Evolutionary conservation across 805 yeast species (phyloP).

Genomic region (Metschnikowia drakensbergensis): DNA sequence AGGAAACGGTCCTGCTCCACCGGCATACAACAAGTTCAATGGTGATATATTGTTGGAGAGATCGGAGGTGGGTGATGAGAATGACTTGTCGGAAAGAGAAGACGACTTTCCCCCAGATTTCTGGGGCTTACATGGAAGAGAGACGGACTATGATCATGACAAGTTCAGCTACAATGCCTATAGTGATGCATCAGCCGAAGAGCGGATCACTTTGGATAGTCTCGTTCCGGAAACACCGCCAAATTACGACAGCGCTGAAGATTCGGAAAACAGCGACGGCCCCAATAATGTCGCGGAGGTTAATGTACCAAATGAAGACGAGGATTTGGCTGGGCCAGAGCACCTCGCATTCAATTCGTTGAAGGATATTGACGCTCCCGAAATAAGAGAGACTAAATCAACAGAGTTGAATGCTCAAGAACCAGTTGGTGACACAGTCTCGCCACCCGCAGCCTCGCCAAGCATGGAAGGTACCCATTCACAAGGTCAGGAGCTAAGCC

Average conservation of each 20-base stretch:
- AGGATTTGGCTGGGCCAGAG: not conserved
- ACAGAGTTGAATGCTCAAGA: not conserved
- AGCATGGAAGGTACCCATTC: not conserved
- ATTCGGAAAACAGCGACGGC: not conserved
- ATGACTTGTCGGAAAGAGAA: slow-evolving; percentile 42
- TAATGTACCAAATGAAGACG: not conserved
- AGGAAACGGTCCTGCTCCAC: slow-evolving; percentile 90
- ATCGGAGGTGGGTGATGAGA: slow-evolving; percentile 50
- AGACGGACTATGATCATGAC: slow-evolving; percentile 20
- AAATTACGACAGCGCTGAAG: slow-evolving; percentile 16
- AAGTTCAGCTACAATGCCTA: slow-evolving; percentile 38
- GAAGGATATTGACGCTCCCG: not conserved
- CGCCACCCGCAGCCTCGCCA: not conserved
- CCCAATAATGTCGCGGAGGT: slow-evolving; percentile 1
- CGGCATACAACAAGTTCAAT: slow-evolving; percentile 78
- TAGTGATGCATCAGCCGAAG: slow-evolving; percentile 38
- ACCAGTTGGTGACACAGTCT: not conserved
- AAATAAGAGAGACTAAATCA: not conserved
- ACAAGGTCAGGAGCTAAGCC: not conserved
- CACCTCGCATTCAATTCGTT: not conserved
- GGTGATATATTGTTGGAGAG: slow-evolving; percentile 75
- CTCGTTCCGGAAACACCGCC: slow-evolving; percentile 39
- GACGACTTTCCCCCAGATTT: slow-evolving; percentile 56
- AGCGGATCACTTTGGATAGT: slow-evolving; percentile 40
- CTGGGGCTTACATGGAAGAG: slow-evolving; percentile 36